These are phyloP conservation scores for Simmondsia chinensis DNA, from an alignment of 148 eudicot species.

Conservation along the genomic window DNA sequence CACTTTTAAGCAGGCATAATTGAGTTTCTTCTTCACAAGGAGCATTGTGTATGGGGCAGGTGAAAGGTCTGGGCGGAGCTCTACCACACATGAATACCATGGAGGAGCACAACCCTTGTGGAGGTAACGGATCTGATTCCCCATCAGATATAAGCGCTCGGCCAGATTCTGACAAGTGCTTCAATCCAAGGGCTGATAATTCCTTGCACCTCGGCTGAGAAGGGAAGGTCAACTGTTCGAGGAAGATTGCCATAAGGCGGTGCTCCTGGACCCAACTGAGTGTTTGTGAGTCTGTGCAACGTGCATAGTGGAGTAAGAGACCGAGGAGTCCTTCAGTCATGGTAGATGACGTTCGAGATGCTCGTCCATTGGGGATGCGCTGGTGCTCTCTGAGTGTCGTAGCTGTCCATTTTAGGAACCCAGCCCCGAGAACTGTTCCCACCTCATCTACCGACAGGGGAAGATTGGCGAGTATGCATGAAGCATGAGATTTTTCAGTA, in stretches of 20 bases:
- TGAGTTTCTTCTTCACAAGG: conserved; percentile 46
- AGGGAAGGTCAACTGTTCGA: conserved; percentile 24
- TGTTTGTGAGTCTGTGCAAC: conserved; percentile 23
- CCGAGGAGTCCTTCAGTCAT: conserved; percentile 65
- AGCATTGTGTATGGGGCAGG: conserved; percentile 47
- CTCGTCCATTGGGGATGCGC: conserved; percentile 18
- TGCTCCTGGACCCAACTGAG: conserved; percentile 33
- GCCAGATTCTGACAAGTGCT: conserved; percentile 39
- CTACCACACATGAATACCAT: conserved; percentile 46
- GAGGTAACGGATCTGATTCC: conserved; percentile 35
- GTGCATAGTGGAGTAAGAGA: conserved; percentile 47
- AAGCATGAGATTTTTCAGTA: conserved; percentile 38
- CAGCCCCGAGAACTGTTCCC: conserved; percentile 30
- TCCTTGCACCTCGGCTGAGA: conserved; percentile 44
- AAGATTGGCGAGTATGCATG: conserved; percentile 51
- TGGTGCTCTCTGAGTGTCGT: conserved; percentile 33
- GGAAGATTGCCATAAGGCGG: conserved; percentile 37
- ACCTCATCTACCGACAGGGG: conserved; percentile 43
- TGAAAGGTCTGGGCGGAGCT: conserved; percentile 13
- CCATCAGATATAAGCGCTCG: conserved; percentile 21
- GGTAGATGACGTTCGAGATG: conserved; percentile 18
- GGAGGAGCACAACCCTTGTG: conserved; percentile 48
- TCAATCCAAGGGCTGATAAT: conserved; percentile 39
- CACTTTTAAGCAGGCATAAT: conserved; percentile 40
- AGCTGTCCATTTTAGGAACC: conserved; percentile 40